Evolutionary conservation across 768 basidiomycete species (phyloP), one percentile per base, ranked within the genome.

Genomic region (Podaxis sp.): DNA sequence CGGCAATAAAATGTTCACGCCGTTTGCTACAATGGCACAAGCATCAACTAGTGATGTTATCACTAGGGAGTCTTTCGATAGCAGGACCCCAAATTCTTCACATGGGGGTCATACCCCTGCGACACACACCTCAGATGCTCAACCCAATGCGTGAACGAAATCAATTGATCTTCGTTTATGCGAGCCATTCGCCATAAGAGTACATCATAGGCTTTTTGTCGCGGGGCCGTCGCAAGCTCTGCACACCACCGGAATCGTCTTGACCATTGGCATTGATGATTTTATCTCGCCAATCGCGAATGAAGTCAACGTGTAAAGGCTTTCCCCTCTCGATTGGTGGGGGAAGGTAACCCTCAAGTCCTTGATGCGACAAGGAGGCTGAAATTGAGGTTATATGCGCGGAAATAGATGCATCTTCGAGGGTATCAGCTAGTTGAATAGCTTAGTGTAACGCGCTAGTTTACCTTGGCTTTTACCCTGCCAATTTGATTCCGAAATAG

Each of bases 81-180:
- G 24, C 47, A 62, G 55, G 17, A 88, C 86, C 17, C 87, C 86
- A 0, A 83, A 76, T 61, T 87, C 87, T 29, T 82, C 80, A 22
- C 80, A 87, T 70, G 86, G 85, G n/a, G 84, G 81, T 24, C 74
- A 76, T 54, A 82, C 86, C 38, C 85, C 86, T 24, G 73, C 75
- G 24, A 62, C 68, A 25, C 68, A 67, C 43, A 37, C 64, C 5
- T 65, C 64, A 40, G 67, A n/a, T 17, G 22, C 43, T 12, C 36
- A 50, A 17, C 29, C 55, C 25, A 37, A 7, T 17, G 13, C 33
- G 37, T 24, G 29, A 40, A 56, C 38, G 27, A 61, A 36, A 29
- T 13, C 46, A 36, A 56, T 29, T 13, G 4, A 40, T 38, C 49
- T 27, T 46, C 59, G 36, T 52, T 43, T 27, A 55, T n/a, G 33